These are phyloP conservation scores for Erodium maritimum DNA, from an alignment of 345 rosid species.

Conservation along the genomic window DNA sequence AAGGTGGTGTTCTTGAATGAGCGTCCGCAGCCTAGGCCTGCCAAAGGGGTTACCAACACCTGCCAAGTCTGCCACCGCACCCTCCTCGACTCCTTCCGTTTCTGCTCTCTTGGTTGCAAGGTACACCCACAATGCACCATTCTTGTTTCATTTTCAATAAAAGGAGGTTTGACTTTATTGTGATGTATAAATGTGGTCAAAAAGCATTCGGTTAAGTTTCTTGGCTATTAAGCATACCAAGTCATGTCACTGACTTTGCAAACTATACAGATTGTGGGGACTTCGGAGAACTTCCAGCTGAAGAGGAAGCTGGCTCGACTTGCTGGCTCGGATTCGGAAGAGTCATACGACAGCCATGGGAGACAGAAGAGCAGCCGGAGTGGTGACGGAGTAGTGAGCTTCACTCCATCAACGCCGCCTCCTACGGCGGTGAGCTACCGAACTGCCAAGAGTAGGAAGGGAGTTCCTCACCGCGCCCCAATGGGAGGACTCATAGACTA, in stretches of 20 bases:
- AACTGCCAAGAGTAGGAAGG: slow-evolving; percentile 84
- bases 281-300: slow-evolving; percentile 38
- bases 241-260: neutral
- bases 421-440: slow-evolving; percentile 41
- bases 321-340: slow-evolving; percentile 66
- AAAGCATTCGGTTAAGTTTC: too few relatives aligned
- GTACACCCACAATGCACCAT: slow-evolving; percentile 15
- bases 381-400: too few relatives aligned
- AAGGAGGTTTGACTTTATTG: too few relatives aligned
- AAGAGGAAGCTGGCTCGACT: slow-evolving; percentile 35
- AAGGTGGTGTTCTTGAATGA: slow-evolving; percentile 94
- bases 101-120: slow-evolving; percentile 99
- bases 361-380: too few relatives aligned
- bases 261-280: slow-evolving; percentile 48
- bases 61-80: slow-evolving; percentile 88
- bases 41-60: slow-evolving; percentile 86
- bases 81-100: slow-evolving; percentile 85
- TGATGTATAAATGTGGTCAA: too few relatives aligned
- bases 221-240: neutral
- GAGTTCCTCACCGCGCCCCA: slow-evolving; percentile 89
- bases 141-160: neutral
- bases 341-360: slow-evolving; percentile 45
- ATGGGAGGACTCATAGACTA: slow-evolving; percentile 76
- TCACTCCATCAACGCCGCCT: slow-evolving; percentile 78
- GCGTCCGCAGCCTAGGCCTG: slow-evolving; percentile 96